A percentile compares a stretch with the other conserved stretches of the same genome.
phyloP scores from a whole-genome alignment of 192 early-diverging fungal species.

The Coemansia sp. region DNA sequence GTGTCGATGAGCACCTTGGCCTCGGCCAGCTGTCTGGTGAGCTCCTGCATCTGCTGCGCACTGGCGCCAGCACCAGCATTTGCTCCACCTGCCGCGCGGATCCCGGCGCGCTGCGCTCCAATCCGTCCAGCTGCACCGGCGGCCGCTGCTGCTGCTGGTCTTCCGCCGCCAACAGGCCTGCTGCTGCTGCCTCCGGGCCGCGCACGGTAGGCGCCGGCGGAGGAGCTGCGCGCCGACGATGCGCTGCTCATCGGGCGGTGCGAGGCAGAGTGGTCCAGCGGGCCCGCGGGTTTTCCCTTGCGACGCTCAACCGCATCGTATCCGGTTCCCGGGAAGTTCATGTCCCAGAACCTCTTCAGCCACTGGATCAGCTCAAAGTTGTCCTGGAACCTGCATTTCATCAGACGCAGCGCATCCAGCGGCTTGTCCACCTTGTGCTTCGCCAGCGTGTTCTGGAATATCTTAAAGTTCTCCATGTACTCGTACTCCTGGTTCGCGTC shows the following conservation, averaged over 20 bases:
- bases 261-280: conserved; percentile 10
- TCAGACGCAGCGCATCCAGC: conserved; percentile 85
- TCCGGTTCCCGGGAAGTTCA: conserved; percentile 74
- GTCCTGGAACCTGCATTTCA: conserved; percentile 98
- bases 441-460: conserved; percentile 86
- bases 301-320: conserved; percentile 85
- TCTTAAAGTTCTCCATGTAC: conserved; percentile 93
- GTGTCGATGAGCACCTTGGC: conserved; percentile 85
- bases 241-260: conserved; percentile 45
- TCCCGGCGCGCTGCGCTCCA: conserved; percentile 17
- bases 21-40: conserved; percentile 78
- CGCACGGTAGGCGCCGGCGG: conserved; percentile 36
- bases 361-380: conserved; percentile 99
- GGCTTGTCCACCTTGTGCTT: conserved; percentile 91
- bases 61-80: conserved; percentile 57
- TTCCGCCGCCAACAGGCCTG: conserved; percentile 10
- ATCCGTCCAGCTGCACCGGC: conserved; percentile 1
- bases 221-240: conserved; percentile 38
- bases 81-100: conserved; percentile 9
- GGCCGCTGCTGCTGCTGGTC: conserved; percentile 45
- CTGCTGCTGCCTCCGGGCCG: conserved; percentile 13
- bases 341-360: conserved; percentile 92
- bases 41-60: conserved; percentile 64
- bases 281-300: conserved; percentile 44
- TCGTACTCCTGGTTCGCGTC: conserved; percentile 95